Base-by-base conservation (phyloP, 1,284 basidiomycete species). In the Ganoderma lingzhi region DNA sequence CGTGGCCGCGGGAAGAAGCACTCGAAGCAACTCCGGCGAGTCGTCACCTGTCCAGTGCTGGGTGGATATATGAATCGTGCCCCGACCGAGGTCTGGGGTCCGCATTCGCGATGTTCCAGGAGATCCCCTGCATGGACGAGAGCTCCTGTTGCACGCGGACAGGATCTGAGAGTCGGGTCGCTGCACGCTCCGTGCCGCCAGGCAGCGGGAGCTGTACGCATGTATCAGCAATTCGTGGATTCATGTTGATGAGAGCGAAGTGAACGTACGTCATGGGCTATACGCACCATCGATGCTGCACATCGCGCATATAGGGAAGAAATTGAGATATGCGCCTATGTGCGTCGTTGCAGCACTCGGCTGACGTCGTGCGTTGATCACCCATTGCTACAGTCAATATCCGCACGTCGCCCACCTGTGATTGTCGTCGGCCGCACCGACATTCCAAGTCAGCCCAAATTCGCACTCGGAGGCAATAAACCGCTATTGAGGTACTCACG, bases 321-420 rank as follows among this genome's bases (percentile, higher is more conserved):
- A 35, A 35, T 32, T 37, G 35, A 59, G 35, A 37, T 8, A n/a
- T n/a, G 19, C 56, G 12, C 56, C 48, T 23, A 53, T 53, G 48
- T n/a, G 48, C 48, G 14, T 30, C 48, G 35, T 19, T n/a, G 56
- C 10, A 23, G n/a, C 8, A 35, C 17, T 39, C 2, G n/a, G 17
- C 37, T 32, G 56, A 14, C n/a, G 37, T 12, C 4, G 32, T 37
- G 56, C 37, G 56, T 35, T 35, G 56, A 59, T 35, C 35, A n/a
- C 35, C 35, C 56, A n/a, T 37, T 58, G 32, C 56, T 37, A 37
- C 56, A n/a, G 56, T 59, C 8, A 19, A 23, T n/a, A 17, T 56
- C 55, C 17, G 56, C 35, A 39, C 56, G 37, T 59, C 56, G 56
- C 39, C 56, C 37, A 59, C n/a, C 56, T 53, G 44, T 39, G 62